Base-by-base conservation (phyloP, 2,329 filamentous ascomycete genomes). In the Huntiella moniliformis region DNA sequence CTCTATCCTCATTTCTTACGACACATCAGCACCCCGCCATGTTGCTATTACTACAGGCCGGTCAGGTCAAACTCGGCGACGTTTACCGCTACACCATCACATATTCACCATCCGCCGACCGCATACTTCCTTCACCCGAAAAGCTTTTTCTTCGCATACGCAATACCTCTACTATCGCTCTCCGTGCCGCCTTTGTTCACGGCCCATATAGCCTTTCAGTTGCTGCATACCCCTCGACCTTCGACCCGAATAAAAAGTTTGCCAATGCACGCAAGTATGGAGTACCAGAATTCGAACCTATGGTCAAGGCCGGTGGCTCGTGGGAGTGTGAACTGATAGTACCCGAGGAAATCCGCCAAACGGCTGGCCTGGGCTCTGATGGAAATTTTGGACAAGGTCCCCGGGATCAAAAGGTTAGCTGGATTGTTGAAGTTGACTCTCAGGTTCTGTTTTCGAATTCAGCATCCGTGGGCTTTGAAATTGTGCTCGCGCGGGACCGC, bases 101-200 rank as follows among this genome's bases (percentile, higher is more conserved):
- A 42, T 98, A 98, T 62, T 91, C 81, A 1, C 91, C 91, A 3
- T 79, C 80, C 35, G 71, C 77, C 56, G 91, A 96, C 62, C 84
- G 84, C 54, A 92, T 95, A 57, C 71, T 94, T 3, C 91, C 91
- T 3, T 80, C 84, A 4, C 88, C 88, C 22, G 67, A 80, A 52
- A 71, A 77, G 54, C 74, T 98, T 34, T 75, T 84, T 61, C 74
- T 98, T 39, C 85, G 83, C 54, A 78, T 98, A 59, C 88, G 83
- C 60, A 98, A 98, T 61, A 87, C 83, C 7, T 91, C 82, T 35
- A 81, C 84, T 48, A 83, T 94, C 52, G 83, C 91, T 12, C 68
- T 96, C 35, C 83, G 91, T 56, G 91, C 91, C 45, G 91, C 91
- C 47, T 98, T 95, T 60, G 79, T 98, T 45, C 91, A 95, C 63